These are phyloP conservation scores for Pyrenopolyporus hunteri DNA, from an alignment of 495 filamentous ascomycete species.

Conservation along the genomic window DNA sequence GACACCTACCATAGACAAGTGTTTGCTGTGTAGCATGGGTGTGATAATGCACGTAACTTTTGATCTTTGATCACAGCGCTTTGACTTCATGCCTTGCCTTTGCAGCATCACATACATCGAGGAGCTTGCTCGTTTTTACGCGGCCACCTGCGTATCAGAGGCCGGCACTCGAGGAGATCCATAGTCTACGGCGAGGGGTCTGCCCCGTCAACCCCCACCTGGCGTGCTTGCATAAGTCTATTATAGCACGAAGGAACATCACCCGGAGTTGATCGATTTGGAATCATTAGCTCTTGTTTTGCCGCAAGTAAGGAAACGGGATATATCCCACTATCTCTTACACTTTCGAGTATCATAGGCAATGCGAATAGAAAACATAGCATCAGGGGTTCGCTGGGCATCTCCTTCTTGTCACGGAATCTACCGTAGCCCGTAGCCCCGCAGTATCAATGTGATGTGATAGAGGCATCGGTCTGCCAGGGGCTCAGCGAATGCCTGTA, in stretches of 20 bases:
- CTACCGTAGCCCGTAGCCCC: background rate
- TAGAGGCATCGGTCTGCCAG: conserved; percentile 1
- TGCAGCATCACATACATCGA: conserved; percentile 11
- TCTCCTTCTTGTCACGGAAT: background rate
- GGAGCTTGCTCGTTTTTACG: background rate
- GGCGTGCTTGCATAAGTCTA: conserved; percentile 11
- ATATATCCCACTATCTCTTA: background rate
- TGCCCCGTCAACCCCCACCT: conserved; percentile 15
- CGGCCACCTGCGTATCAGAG: no score
- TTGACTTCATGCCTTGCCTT: conserved; percentile 7
- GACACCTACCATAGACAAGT: background rate
- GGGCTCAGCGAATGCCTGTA: background rate
- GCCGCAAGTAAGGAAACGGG: no score
- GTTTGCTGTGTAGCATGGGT: background rate
- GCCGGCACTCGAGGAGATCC: no score
- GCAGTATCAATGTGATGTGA: conserved; percentile 28
- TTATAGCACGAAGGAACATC: no score
- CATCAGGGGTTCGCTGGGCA: background rate
- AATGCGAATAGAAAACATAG: background rate
- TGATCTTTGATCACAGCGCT: conserved; percentile 13
- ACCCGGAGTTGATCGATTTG: no score
- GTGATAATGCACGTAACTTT: conserved; percentile 3
- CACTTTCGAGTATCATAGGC: background rate
- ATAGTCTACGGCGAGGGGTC: conserved; percentile 15
- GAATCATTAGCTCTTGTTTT: no score